Conservation (phyloP, 2,329 filamentous ascomycete species). For the Colletotrichum paranaense region DNA sequence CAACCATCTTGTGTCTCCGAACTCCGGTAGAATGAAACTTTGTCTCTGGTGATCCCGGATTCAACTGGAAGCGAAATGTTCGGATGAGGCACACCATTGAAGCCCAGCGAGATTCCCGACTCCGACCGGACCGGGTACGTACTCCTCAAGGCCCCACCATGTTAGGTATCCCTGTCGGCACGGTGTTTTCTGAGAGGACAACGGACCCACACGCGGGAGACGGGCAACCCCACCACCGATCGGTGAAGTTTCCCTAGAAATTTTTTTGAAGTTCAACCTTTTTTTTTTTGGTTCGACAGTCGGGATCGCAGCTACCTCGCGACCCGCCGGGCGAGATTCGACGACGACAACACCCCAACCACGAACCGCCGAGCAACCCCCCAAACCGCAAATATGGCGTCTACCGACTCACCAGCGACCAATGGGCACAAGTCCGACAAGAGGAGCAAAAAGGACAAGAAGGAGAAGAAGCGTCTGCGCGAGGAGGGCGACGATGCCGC, state of each 20-base stretch:
- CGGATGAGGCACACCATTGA: conserved; percentile 15
- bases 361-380: not conserved
- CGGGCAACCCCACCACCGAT: conserved; percentile 35
- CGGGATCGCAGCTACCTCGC: conserved; percentile 29
- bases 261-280: conserved; percentile 26
- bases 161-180: not conserved
- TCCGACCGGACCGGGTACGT: conserved; percentile 2
- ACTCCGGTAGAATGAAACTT: not conserved
- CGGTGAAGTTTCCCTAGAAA: conserved; percentile 32
- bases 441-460: conserved; percentile 51
- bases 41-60: not conserved
- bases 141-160: not conserved
- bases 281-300: not conserved
- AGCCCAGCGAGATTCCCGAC: not conserved
- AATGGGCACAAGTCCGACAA: conserved; percentile 49
- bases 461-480: conserved; percentile 57
- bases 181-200: conserved; percentile 33
- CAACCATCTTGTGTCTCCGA: not conserved
- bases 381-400: conserved; percentile 44
- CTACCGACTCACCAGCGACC: conserved; percentile 45
- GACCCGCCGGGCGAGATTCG: conserved; percentile 27
- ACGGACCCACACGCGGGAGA: conserved; percentile 20
- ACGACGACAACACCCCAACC: not conserved
- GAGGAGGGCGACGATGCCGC: conserved; percentile 54
- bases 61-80: not conserved